Conservation (phyloP, 169 alveolate genomes). For the Eimeria maxima region DNA sequence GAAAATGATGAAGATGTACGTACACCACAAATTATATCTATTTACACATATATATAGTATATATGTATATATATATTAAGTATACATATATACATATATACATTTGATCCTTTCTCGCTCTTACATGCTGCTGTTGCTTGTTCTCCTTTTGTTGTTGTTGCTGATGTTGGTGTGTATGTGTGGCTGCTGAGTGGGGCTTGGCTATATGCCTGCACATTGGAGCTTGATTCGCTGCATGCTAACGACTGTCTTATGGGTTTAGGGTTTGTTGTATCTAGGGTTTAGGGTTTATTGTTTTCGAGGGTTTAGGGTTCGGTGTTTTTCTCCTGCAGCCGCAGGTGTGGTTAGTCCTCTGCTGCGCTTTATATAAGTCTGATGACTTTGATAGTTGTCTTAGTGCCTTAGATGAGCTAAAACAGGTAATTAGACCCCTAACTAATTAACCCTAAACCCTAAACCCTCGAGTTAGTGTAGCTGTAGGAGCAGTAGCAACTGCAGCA, state of each 20-base stretch:
- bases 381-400: background rate
- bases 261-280: constrained; percentile 54
- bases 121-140: background rate
- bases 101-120: no score
- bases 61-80: no score
- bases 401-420: constrained; percentile 45
- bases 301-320: constrained; percentile 31
- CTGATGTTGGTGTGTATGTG: background rate
- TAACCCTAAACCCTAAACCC: background rate
- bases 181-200: no score
- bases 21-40: background rate
- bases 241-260: background rate
- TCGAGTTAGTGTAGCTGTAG: background rate
- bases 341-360: constrained; percentile 68
- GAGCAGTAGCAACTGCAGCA: background rate
- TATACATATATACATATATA: no score
- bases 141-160: background rate
- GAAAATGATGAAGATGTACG: constrained; percentile 56
- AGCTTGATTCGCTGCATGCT: background rate
- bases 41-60: no score
- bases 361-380: constrained; percentile 5
- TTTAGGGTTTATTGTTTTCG: background rate
- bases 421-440: background rate
- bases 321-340: constrained; percentile 37
- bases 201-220: background rate